A percentile compares a stretch with the other conserved stretches of the same genome.
Evolutionary conservation across 805 yeast species (phyloP).

Genomic region (Isabelozyma rhagii): DNA sequence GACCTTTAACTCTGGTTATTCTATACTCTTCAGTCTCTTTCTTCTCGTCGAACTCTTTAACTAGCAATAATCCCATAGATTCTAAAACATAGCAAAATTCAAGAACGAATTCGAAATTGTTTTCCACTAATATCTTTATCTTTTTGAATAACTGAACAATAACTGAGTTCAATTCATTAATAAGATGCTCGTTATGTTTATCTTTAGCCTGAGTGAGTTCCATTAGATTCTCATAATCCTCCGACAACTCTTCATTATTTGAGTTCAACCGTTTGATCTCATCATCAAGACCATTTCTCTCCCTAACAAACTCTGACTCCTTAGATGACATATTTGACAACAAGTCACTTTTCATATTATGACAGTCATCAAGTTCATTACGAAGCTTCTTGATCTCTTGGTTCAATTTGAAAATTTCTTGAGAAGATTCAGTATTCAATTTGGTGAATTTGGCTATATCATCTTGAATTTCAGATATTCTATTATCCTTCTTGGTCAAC

Average conservation of each 20-base stretch:
- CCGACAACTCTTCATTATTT: conserved; percentile 42
- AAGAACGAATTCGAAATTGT: conserved; percentile 29
- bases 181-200: conserved; percentile 21
- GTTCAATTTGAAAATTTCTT: conserved; percentile 13
- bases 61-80: conserved; percentile 71
- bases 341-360: conserved; percentile 55
- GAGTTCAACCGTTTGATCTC: conserved; percentile 48
- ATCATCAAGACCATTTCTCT: conserved; percentile 45
- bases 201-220: conserved; percentile 32
- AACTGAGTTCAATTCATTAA: conserved; percentile 21
- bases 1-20: conserved; percentile 78
- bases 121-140: conserved; percentile 12
- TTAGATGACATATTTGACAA: conserved; percentile 65
- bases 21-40: conserved; percentile 33
- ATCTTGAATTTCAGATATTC: conserved; percentile 11
- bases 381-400: conserved; percentile 8
- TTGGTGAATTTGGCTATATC: conserved; percentile 9
- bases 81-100: conserved; percentile 60
- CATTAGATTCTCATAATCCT: conserved; percentile 41
- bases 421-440: conserved; percentile 6
- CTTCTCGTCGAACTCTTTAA: conserved; percentile 30
- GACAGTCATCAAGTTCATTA: conserved; percentile 19
- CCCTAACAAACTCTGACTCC: conserved; percentile 56
- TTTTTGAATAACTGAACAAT: conserved; percentile 12
- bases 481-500: conserved; percentile 7